These are phyloP conservation scores for Neurospora sp. DNA, from an alignment of 2,329 filamentous ascomycete genomes.

Conservation along the genomic window DNA sequence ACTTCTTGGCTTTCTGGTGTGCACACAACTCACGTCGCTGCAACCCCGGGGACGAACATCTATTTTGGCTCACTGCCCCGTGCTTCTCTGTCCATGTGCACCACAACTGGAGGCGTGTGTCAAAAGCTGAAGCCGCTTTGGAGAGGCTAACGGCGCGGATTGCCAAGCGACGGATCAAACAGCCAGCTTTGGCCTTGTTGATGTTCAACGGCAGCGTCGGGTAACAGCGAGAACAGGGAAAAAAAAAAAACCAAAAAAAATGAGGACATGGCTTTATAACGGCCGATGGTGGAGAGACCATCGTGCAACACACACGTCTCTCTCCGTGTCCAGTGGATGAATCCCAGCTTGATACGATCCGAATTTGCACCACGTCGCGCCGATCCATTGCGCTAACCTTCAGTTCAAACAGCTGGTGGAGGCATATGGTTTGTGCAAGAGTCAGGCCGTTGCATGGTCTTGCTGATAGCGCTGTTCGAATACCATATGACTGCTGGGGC, in stretches of 20 bases:
- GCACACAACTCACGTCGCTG: background rate
- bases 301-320: background rate
- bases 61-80: background rate
- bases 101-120: background rate
- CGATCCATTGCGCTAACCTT: background rate
- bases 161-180: background rate
- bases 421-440: background rate
- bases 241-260: background rate
- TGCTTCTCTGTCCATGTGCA: background rate
- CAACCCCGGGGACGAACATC: background rate
- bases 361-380: background rate
- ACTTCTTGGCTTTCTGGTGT: background rate
- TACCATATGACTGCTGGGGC: background rate
- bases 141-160: background rate
- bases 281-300: background rate
- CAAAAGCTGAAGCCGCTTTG: background rate
- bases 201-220: background rate
- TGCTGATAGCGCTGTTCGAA: background rate
- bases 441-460: background rate
- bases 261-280: background rate
- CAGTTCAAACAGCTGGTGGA: background rate
- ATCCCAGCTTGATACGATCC: background rate
- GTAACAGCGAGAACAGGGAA: background rate
- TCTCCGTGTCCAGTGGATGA: background rate
- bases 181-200: background rate